phyloP scores from a whole-genome alignment of 306 rosid species.

The Quercus cerris region DNA sequence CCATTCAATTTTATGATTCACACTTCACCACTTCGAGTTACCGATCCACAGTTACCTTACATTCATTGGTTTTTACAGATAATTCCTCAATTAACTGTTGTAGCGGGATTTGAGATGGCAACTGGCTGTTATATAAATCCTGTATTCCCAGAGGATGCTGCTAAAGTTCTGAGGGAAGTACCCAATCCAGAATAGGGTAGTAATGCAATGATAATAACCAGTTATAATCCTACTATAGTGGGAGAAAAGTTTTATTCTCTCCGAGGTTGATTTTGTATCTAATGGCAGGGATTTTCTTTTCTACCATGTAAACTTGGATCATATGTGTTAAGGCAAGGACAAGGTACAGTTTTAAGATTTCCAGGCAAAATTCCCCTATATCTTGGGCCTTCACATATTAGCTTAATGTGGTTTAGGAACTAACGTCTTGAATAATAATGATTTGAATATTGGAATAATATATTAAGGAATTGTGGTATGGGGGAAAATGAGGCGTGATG shows the following conservation, averaged over 20 bases:
- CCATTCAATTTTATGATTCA: conserved; percentile 57
- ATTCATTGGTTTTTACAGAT: conserved; percentile 55
- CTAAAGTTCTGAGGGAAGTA: conserved; percentile 48
- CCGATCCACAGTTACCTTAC: conserved; percentile 23
- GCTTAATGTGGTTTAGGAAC: not conserved
- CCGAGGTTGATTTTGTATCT: not conserved
- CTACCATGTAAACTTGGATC: not conserved
- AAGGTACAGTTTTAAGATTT: no score
- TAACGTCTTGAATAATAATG: not conserved
- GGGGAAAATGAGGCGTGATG: not conserved
- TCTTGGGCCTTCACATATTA: no score
- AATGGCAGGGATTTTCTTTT: not conserved
- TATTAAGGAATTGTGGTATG: not conserved
- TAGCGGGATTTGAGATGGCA: conserved; percentile 51
- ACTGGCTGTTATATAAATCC: conserved; percentile 53
- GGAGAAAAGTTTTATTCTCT: not conserved
- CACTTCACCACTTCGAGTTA: conserved; percentile 34
- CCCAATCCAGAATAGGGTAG: not conserved
- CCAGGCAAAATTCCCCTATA: no score
- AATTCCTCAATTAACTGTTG: conserved; percentile 38
- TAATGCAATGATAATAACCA: not conserved
- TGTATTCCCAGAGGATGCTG: conserved; percentile 55
- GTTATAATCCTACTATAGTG: not conserved
- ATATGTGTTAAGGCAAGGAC: no score
- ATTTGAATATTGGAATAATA: not conserved